Evolutionary conservation across 2,329 filamentous ascomycete genomes (phyloP), one percentile per base, ranked within the genome.

Genomic region (Colletotrichum brevisporum): DNA sequence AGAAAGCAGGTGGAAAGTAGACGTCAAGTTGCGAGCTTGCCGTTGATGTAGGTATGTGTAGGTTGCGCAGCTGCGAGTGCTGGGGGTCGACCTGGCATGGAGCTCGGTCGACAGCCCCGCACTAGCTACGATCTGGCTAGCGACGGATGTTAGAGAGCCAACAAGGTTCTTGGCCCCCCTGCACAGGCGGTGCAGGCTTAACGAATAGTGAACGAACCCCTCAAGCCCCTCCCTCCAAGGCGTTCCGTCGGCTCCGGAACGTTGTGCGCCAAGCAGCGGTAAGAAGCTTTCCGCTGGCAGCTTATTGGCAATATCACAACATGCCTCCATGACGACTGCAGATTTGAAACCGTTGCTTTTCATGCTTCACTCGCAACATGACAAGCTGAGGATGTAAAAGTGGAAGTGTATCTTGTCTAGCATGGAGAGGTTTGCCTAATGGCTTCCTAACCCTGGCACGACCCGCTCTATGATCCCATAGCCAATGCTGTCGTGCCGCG

Each of bases 51-150:
- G 2, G 21, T 24, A 24, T 24, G 21, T 24, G 61, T 56, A 67
- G 59, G 26, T 41, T 54, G 51, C 18, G n/a, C 52, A 54, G 59
- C 26, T 53, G 39, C 43, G 51, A 16, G 27, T 10, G 39, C 15
- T 12, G 52, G 58, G 55, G 41, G 54, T 39, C 16, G 47, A 54
- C 39, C 61, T 69, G 55, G 67, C 43, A 66, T 69, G 62, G 51
- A 69, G 67, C 62, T 67, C 26, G 55, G 62, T 56, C 58, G 63
- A 53, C 50, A 69, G 67, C 67, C 67, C 62, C 67, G 67, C 67
- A 69, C 67, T 69, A 69, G 67, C 67, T 69, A 67, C 52, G n/a
- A 66, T 41, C 36, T 41, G 62, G 67, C 51, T 67, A 57, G 67
- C 51, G 31, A 48, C 45, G 56, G 67, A 55, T 66, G 67, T 61